Percentiles rank a stretch among this genome's conserved stretches.
These are phyloP conservation scores for Hanseniaspora uvarum DNA, from an alignment of 1,139 yeast species.

Conservation along the genomic window DNA sequence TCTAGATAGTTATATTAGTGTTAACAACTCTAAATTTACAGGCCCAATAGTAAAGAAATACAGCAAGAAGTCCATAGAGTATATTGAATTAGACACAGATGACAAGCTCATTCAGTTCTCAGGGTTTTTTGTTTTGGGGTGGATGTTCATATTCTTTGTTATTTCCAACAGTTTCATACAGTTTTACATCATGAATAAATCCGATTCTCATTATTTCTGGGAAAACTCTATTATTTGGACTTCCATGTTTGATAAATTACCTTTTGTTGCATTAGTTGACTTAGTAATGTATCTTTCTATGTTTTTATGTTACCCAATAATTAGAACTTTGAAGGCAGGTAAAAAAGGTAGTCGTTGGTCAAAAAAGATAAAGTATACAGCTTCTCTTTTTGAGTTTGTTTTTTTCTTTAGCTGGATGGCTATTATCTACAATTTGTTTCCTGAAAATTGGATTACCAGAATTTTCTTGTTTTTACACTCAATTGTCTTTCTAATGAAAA, in stretches of 20 bases:
- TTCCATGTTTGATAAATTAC: slow-evolving; percentile 44
- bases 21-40: slow-evolving; percentile 11
- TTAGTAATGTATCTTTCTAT: slow-evolving; percentile 52
- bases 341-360: slow-evolving; percentile 49
- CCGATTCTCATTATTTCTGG: slow-evolving; percentile 28
- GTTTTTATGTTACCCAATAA: slow-evolving; percentile 43
- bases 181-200: slow-evolving; percentile 31
- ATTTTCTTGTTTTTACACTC: slow-evolving; percentile 74
- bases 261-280: slow-evolving; percentile 60
- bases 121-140: slow-evolving; percentile 58
- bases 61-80: not conserved
- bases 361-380: slow-evolving; percentile 49
- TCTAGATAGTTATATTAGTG: slow-evolving; percentile 10
- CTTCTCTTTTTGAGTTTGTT: slow-evolving; percentile 44
- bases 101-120: slow-evolving; percentile 34
- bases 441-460: slow-evolving; percentile 78
- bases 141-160: slow-evolving; percentile 53
- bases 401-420: slow-evolving; percentile 41
- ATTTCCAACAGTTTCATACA: slow-evolving; percentile 43
- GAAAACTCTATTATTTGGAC: slow-evolving; percentile 42
- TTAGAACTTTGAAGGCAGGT: slow-evolving; percentile 50
- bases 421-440: slow-evolving; percentile 40
- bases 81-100: slow-evolving; percentile 5
- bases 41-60: slow-evolving; percentile 12
- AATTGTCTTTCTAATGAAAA: slow-evolving; percentile 81